phyloP scores from a whole-genome alignment of 371 early-diverging fungal genomes.

The Syncephalastrum racemosum region DNA sequence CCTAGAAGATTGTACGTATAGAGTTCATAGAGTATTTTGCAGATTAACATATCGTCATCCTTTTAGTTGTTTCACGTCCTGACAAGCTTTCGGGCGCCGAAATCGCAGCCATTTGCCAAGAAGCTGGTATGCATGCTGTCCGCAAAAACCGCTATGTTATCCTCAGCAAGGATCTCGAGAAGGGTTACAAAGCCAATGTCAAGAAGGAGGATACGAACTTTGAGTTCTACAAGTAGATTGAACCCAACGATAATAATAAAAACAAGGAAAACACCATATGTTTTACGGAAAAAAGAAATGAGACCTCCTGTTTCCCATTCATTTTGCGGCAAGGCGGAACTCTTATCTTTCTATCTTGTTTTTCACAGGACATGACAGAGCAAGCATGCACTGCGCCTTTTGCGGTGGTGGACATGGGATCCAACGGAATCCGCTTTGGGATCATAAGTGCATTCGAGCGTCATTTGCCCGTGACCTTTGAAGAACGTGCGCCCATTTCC shows the following conservation, averaged over 20 bases:
- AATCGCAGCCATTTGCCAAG: constrained; percentile 99
- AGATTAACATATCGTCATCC: neutral
- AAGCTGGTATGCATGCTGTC: constrained; percentile 99
- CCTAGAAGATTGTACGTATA: constrained; percentile 92
- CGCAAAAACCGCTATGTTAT: constrained; percentile 98
- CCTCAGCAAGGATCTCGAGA: constrained; percentile 97
- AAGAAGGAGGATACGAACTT: constrained; percentile 96
- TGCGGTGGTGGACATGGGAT: constrained; percentile 70
- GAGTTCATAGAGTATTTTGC: too few species aligned
- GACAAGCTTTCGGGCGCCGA: constrained; percentile 99
- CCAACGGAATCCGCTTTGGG: constrained; percentile 69
- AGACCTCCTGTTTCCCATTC: too few species aligned
- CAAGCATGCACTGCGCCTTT: constrained; percentile 40
- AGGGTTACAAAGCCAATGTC: constrained; percentile 96
- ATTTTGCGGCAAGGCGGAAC: too few species aligned
- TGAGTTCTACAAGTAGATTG: constrained; percentile 87
- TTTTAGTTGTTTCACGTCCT: constrained; percentile 91
- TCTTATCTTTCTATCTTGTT: neutral
- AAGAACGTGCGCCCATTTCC: constrained; percentile 65
- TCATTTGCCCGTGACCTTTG: constrained; percentile 62
- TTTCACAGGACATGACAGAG: neutral
- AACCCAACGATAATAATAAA: neutral
- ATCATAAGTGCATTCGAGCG: constrained; percentile 56
- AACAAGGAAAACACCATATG: too few species aligned
- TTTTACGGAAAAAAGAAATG: too few species aligned